phyloP scores from a whole-genome alignment of 179 eudicot genomes.

The Monotropa hypopitys region DNA sequence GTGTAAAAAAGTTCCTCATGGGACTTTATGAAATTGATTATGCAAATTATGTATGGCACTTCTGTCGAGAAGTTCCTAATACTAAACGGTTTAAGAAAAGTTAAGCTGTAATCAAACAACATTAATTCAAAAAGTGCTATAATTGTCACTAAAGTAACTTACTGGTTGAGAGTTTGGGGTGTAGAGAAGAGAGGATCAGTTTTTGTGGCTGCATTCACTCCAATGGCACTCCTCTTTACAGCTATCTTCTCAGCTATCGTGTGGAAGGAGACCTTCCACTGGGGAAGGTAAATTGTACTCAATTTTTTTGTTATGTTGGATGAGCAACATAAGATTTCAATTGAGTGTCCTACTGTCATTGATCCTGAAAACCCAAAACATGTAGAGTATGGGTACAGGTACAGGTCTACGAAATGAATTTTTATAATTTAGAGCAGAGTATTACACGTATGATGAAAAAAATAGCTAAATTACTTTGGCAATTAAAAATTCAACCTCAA shows the following conservation, averaged over 20 bases:
- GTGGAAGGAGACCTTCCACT: constrained; percentile 24
- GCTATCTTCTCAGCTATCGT: constrained; percentile 27
- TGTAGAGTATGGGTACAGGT: too few relatives aligned
- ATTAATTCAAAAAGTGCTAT: constrained; percentile 14
- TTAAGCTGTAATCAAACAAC: not conserved
- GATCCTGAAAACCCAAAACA: not conserved
- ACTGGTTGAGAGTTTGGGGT: constrained; percentile 33
- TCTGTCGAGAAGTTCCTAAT: not conserved
- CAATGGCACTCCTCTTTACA: constrained; percentile 30
- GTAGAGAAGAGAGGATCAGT: constrained; percentile 28
- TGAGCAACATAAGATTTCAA: too few relatives aligned
- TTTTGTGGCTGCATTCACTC: constrained; percentile 26
- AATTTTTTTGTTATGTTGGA: too few relatives aligned
- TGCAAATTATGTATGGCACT: not conserved
- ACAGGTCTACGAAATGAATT: too few relatives aligned
- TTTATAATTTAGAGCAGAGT: too few relatives aligned
- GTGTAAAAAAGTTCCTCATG: not conserved
- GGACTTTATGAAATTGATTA: not conserved
- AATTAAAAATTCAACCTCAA: too few relatives aligned
- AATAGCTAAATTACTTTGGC: too few relatives aligned
- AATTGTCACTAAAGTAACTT: constrained; percentile 22
- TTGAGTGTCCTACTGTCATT: too few relatives aligned
- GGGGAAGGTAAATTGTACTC: constrained; percentile 23
- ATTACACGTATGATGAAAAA: too few relatives aligned
- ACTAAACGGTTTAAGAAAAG: not conserved